Evolutionary conservation across 768 basidiomycete species (phyloP), one percentile per base, ranked within the genome.

Genomic region (Rhodosporidiobolus sp.): DNA sequence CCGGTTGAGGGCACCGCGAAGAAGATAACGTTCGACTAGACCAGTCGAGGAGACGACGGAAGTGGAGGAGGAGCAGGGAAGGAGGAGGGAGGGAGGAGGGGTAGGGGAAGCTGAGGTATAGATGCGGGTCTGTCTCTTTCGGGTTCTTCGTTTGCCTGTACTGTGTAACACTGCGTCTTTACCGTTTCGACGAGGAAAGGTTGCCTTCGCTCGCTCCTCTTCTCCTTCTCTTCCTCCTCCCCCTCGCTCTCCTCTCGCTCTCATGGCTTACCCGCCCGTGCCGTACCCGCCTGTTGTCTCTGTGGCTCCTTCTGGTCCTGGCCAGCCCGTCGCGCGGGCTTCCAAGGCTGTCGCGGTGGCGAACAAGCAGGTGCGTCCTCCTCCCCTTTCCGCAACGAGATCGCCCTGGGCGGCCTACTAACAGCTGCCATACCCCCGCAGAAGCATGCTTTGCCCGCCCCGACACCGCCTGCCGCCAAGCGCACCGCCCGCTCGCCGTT

Each of bases 11-110:
- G 82, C 35, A 83, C 82, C 10, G 80, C 81, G 1, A 83, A 81
- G 77, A 84, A 84, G 81, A 84, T 84, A 78, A 82, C 79, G 22
- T 84, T 84, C 72, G 82, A 84, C 68, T 83, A 61, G 69, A 30
- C n/a, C n/a, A n/a, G n/a, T 5, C 43, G 56, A 35, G 54, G n/a
- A 14, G 54, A 55, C 28, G 12, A 32, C 28, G 12, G 24, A 28
- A n/a, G n/a, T n/a, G n/a, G n/a, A n/a, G n/a, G n/a, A 10, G 16
- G 56, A 57, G 3, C 6, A 24, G 57, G 57, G 38, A 2, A 43
- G 48, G 46, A 22, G 34, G 30, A 61, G 3, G n/a, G 57, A n/a
- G 24, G 16, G 56, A 57, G 14, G 34, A 24, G 57, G 57, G 38
- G 2, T 35, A n/a, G n/a, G n/a, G n/a, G n/a, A n/a, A n/a, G n/a